Evolutionary conservation across 768 basidiomycete genomes (phyloP).

Genomic region (Rhodotorula kratochvilovae): DNA sequence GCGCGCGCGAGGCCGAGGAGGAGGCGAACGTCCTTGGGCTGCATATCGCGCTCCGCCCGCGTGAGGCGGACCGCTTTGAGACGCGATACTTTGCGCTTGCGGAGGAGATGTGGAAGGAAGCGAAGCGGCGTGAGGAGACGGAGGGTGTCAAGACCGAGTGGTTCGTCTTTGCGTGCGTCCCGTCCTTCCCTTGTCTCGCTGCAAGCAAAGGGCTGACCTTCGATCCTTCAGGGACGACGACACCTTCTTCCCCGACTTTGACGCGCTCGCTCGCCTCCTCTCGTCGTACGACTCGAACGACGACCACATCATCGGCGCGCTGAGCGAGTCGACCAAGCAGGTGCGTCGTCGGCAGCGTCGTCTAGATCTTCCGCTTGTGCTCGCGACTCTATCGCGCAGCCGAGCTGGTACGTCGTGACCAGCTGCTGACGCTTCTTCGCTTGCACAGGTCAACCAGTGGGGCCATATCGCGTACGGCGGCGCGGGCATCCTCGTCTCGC

Average conservation of each 20-base stretch:
- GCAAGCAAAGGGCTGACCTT: too few species aligned
- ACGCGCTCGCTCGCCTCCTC: conserved; percentile 25
- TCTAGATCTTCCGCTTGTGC: neutral
- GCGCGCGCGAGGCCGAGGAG: conserved; percentile 29
- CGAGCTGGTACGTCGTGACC: too few species aligned
- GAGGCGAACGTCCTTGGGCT: conserved; percentile 33
- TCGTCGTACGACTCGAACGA: conserved; percentile 9
- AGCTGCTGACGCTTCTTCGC: too few species aligned
- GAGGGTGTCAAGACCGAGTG: conserved; percentile 31
- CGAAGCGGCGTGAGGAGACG: conserved; percentile 5
- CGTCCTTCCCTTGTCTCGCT: too few species aligned
- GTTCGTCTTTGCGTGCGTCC: conserved; percentile 38
- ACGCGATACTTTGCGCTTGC: conserved; percentile 38
- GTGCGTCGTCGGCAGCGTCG: neutral
- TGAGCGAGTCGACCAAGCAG: conserved; percentile 38
- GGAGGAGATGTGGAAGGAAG: conserved; percentile 34
- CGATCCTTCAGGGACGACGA: conserved; percentile 33
- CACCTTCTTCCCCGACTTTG: conserved; percentile 40
- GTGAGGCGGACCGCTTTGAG: conserved; percentile 36
- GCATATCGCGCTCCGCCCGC: conserved; percentile 22
- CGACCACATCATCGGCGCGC: conserved; percentile 29
- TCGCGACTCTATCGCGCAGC: too few species aligned
- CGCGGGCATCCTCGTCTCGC: conserved; percentile 26
- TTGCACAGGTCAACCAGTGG: conserved; percentile 30
- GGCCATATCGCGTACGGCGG: conserved; percentile 40